These are phyloP conservation scores for Apodospora peruviana DNA, from an alignment of 495 filamentous ascomycete species.

Conservation along the genomic window DNA sequence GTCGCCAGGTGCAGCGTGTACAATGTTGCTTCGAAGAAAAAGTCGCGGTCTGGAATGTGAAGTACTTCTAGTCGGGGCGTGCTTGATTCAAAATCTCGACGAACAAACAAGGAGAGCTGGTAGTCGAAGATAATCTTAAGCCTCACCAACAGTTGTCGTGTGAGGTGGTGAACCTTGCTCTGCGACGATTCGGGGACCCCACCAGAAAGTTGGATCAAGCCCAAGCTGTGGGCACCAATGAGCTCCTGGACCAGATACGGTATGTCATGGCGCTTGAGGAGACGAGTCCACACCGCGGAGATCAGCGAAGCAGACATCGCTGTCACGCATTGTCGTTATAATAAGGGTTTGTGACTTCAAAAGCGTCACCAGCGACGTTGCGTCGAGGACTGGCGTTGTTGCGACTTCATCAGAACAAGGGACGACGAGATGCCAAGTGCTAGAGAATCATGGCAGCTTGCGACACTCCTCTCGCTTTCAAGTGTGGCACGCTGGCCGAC, in stretches of 20 bases:
- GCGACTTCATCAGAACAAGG: too few relatives aligned
- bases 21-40: not conserved
- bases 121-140: constrained; percentile 8
- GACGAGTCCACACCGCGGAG: not conserved
- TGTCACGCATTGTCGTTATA: not conserved
- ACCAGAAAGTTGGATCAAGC: not conserved
- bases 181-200: not conserved
- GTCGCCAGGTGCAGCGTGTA: not conserved
- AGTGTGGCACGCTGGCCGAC: too few relatives aligned
- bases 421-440: too few relatives aligned
- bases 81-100: not conserved
- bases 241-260: not conserved
- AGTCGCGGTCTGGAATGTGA: not conserved
- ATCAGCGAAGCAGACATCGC: constrained; percentile 3
- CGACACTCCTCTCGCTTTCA: too few relatives aligned
- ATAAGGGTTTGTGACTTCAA: not conserved
- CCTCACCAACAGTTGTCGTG: constrained; percentile 4
- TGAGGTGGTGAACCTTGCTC: not conserved
- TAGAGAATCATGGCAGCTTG: too few relatives aligned
- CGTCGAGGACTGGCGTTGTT: too few relatives aligned
- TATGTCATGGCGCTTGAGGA: not conserved
- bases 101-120: not conserved
- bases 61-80: not conserved
- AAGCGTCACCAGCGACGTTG: too few relatives aligned
- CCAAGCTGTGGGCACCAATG: constrained; percentile 3